phyloP scores from a whole-genome alignment of 2,329 filamentous ascomycete species.

The Cylindrodendrum hubeiense region DNA sequence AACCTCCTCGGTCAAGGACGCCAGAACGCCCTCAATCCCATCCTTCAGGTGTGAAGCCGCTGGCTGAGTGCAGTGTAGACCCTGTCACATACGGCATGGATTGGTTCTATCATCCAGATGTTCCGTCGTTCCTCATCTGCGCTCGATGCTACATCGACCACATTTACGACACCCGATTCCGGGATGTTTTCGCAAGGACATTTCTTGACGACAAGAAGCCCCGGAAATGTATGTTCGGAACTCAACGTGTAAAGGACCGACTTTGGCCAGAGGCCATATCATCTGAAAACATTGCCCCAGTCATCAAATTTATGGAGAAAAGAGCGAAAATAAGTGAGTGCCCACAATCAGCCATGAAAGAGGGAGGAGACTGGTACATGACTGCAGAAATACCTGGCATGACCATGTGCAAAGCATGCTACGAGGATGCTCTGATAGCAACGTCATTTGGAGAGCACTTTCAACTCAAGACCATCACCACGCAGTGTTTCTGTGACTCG shows the following conservation, averaged over 20 bases:
- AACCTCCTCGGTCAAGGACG: conserved; percentile 5
- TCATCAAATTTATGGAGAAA: conserved; percentile 47
- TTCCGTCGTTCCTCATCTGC: conserved; percentile 51
- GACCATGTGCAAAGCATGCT: conserved; percentile 54
- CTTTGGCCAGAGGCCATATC: conserved; percentile 47
- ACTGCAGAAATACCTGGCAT: conserved; percentile 48
- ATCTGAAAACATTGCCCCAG: conserved; percentile 42
- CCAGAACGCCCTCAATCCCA: conserved; percentile 30
- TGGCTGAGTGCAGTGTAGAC: conserved; percentile 46
- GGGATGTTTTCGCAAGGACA: conserved; percentile 41
- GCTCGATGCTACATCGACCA: conserved; percentile 54
- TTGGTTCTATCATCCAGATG: conserved; percentile 53
- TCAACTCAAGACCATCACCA: conserved; percentile 9
- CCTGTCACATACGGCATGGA: conserved; percentile 46
- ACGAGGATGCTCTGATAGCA: conserved; percentile 49
- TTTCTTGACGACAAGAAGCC: conserved; percentile 40
- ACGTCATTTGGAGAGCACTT: conserved; percentile 49
- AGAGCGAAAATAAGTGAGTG: conserved; percentile 37
- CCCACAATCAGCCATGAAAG: conserved; percentile 17
- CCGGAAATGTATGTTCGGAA: conserved; percentile 52
- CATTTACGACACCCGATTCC: conserved; percentile 48
- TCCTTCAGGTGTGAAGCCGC: conserved; percentile 30
- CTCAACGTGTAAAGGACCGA: conserved; percentile 46
- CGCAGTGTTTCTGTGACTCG: conserved; percentile 47
- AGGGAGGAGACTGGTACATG: conserved; percentile 49